A percentile compares a stretch with the other conserved stretches of the same genome.
Evolutionary conservation across 306 rosid species (phyloP).

Genomic region (Castanopsis chinensis): DNA sequence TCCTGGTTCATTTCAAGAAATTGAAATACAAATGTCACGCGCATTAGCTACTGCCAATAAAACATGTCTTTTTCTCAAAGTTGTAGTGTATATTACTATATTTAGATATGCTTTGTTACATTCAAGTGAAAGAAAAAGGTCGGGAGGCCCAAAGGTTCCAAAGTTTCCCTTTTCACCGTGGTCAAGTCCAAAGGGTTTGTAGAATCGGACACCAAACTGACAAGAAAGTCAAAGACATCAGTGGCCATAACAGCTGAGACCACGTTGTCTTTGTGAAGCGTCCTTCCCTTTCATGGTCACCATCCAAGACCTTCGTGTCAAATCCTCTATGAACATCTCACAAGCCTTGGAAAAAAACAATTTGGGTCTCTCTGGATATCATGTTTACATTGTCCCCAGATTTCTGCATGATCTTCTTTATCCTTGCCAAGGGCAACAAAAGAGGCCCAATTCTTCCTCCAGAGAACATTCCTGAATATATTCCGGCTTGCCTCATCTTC

Average conservation of each 20-base stretch:
- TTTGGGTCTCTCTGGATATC: constrained; percentile 74
- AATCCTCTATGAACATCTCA: constrained; percentile 64
- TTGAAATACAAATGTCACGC: no score
- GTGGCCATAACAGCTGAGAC: constrained; percentile 63
- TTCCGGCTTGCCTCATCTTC: constrained; percentile 73
- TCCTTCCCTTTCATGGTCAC: constrained; percentile 57
- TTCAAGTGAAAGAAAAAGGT: no score
- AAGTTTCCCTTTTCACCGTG: not conserved
- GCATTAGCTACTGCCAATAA: no score
- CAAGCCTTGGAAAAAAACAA: constrained; percentile 76
- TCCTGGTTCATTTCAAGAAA: no score
- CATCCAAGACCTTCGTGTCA: constrained; percentile 67
- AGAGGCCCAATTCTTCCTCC: constrained; percentile 54
- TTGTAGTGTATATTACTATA: no score
- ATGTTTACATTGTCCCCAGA: constrained; percentile 66
- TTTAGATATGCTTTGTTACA: no score
- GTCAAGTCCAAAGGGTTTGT: not conserved
- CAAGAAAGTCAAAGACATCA: constrained; percentile 66
- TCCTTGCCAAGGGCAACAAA: constrained; percentile 70
- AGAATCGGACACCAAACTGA: constrained; percentile 47
- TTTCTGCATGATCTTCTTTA: constrained; percentile 76
- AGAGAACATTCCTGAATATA: constrained; percentile 51
- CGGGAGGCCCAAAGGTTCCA: not conserved
- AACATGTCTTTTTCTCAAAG: no score
- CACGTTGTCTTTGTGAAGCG: constrained; percentile 64